Evolutionary conservation across 2,329 filamentous ascomycete species (phyloP).

Genomic region (Aspergillus sp.): DNA sequence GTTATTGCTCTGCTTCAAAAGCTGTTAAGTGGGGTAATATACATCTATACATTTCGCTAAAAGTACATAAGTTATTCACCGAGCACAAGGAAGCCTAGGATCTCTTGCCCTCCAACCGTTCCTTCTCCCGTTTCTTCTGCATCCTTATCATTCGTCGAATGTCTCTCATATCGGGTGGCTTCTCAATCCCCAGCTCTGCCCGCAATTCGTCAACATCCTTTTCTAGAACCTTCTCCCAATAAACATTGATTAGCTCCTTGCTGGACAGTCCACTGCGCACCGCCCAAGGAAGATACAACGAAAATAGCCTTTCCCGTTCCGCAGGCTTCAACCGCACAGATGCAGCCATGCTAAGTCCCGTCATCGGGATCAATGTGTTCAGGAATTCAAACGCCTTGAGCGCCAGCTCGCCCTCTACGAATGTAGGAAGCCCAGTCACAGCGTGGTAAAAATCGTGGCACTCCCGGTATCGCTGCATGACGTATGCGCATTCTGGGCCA

Average conservation of each 20-base stretch:
- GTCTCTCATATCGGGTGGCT: constrained; percentile 78
- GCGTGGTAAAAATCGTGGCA: constrained; percentile 98
- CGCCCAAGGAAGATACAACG: constrained; percentile 78
- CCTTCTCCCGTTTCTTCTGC: constrained; percentile 66
- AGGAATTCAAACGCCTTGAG: constrained; percentile 97
- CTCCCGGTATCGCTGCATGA: constrained; percentile 97
- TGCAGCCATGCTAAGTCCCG: constrained; percentile 78
- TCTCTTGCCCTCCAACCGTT: constrained; percentile 32
- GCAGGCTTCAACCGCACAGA: constrained; percentile 62
- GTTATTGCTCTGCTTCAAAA: background rate
- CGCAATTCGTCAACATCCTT: constrained; percentile 77
- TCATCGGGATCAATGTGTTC: constrained; percentile 94
- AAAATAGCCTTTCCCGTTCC: constrained; percentile 66
- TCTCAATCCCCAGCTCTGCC: constrained; percentile 75
- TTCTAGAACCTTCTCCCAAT: constrained; percentile 94
- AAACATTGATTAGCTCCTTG: constrained; percentile 88
- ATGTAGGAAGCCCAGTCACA: constrained; percentile 82
- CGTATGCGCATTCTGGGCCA: constrained; percentile 93
- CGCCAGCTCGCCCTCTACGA: constrained; percentile 95
- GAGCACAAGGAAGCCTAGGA: background rate
- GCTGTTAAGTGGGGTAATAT: constrained; percentile 6
- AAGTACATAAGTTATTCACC: background rate
- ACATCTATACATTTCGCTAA: constrained; percentile 9
- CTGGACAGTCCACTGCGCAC: constrained; percentile 74
- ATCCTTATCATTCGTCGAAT: constrained; percentile 71